A percentile compares a stretch with the other conserved stretches of the same genome.
phyloP scores from a whole-genome alignment of 345 rosid genomes.

The Cardamine occulta region DNA sequence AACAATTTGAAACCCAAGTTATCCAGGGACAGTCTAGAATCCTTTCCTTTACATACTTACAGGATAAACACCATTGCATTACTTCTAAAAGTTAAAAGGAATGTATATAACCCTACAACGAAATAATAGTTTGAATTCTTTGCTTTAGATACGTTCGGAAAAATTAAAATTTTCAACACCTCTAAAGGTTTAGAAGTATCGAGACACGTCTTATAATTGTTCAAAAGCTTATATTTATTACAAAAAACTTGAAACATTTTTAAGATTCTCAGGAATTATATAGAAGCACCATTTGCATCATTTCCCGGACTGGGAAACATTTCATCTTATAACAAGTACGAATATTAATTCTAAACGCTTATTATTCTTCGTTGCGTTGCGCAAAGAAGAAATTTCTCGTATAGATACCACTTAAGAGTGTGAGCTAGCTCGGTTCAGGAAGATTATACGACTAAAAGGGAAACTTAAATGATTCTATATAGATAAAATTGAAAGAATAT shows the following conservation, averaged over 20 bases:
- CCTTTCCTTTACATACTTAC: background rate
- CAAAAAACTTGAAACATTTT: too few species aligned
- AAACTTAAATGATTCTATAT: constrained; percentile 9
- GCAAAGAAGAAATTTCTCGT: background rate
- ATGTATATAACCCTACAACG: background rate
- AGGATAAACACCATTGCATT: background rate
- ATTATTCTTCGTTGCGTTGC: background rate
- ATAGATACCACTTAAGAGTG: background rate
- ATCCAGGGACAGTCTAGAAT: background rate
- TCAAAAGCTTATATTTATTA: background rate
- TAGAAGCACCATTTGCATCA: background rate
- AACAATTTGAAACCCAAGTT: background rate
- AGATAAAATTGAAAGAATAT: background rate
- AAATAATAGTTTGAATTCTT: background rate
- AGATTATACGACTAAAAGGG: background rate
- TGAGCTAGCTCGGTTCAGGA: background rate
- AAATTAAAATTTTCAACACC: background rate
- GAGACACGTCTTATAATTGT: background rate
- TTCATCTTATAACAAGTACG: background rate
- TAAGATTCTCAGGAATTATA: too few species aligned
- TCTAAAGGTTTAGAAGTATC: background rate
- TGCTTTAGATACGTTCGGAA: background rate
- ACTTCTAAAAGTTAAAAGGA: background rate
- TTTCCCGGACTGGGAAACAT: background rate
- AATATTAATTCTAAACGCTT: background rate